Conservation (phyloP, 1,139 yeast species). For the Saccharomyces hybrid region DNA sequence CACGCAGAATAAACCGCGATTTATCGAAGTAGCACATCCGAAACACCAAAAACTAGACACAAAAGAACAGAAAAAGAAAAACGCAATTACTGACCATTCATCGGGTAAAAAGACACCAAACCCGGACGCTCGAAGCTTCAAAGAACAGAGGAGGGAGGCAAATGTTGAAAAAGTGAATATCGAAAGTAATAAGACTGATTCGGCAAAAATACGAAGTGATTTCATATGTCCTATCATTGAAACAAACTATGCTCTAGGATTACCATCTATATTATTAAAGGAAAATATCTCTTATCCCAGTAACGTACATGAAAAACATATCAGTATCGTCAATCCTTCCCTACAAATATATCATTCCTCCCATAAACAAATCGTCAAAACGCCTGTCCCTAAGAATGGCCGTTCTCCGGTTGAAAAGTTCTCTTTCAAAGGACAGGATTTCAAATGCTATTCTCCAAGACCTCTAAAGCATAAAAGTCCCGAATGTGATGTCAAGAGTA, state of each 20-base stretch:
- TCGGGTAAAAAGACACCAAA: not conserved
- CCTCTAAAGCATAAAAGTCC: not conserved
- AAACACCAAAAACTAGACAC: not conserved
- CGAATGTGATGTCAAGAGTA: not conserved
- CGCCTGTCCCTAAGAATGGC: constrained; percentile 12
- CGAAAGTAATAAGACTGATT: not conserved
- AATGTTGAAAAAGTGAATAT: not conserved
- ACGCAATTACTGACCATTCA: not conserved
- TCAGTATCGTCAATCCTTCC: constrained; percentile 7
- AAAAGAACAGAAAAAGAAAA: not conserved
- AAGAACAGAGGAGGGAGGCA: not conserved
- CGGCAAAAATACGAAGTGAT: not conserved
- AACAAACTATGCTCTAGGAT: not conserved
- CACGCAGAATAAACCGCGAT: not conserved
- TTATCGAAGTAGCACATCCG: not conserved
- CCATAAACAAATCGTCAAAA: constrained; percentile 12
- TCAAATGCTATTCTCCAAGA: not conserved
- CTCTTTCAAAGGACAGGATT: not conserved
- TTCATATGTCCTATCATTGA: not conserved
- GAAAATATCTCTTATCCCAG: not conserved
- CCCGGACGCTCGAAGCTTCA: not conserved
- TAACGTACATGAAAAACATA: constrained; percentile 3
- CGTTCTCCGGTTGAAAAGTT: not conserved
- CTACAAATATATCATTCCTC: constrained; percentile 6
- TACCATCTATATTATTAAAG: not conserved